Conservation (phyloP, 768 basidiomycete species). For the Suillus variegatus region DNA sequence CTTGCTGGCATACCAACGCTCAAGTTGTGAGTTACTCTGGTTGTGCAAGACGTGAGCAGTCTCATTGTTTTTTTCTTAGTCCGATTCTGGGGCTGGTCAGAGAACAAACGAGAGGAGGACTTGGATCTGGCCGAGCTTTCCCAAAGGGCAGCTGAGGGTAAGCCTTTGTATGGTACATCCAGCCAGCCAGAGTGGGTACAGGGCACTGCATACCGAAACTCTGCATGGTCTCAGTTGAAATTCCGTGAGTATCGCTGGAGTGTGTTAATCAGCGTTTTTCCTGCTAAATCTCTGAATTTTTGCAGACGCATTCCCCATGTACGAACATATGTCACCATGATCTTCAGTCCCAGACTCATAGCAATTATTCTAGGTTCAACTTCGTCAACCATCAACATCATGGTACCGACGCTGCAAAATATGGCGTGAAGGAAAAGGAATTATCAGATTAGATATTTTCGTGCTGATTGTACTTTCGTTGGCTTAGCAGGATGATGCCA, state of each 20-base stretch:
- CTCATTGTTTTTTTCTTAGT: slow-evolving; percentile 42
- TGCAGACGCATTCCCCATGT: slow-evolving; percentile 77
- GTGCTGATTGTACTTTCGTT: background rate
- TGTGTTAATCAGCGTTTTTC: slow-evolving; percentile 6
- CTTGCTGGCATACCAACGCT: slow-evolving; percentile 89
- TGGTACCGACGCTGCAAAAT: slow-evolving; percentile 84
- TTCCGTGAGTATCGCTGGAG: slow-evolving; percentile 59
- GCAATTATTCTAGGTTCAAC: slow-evolving; percentile 73
- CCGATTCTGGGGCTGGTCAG: slow-evolving; percentile 96
- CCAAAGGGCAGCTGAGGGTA: slow-evolving; percentile 72
- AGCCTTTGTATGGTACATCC: slow-evolving; percentile 85
- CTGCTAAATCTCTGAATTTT: slow-evolving; percentile 17
- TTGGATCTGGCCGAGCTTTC: slow-evolving; percentile 79
- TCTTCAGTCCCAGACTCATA: slow-evolving; percentile 11
- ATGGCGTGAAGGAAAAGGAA: slow-evolving; percentile 45
- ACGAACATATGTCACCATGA: slow-evolving; percentile 27
- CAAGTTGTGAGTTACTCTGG: slow-evolving; percentile 62
- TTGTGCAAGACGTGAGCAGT: background rate
- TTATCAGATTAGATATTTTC: slow-evolving; percentile 20
- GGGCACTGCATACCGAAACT: slow-evolving; percentile 84
- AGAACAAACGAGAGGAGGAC: slow-evolving; percentile 82
- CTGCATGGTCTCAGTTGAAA: slow-evolving; percentile 91
- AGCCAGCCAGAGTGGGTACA: slow-evolving; percentile 85
- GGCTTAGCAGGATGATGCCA: background rate
- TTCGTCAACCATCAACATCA: slow-evolving; percentile 89